Conservation (phyloP, 2,329 filamentous ascomycete genomes). For the Exutisphaerella laricina region DNA sequence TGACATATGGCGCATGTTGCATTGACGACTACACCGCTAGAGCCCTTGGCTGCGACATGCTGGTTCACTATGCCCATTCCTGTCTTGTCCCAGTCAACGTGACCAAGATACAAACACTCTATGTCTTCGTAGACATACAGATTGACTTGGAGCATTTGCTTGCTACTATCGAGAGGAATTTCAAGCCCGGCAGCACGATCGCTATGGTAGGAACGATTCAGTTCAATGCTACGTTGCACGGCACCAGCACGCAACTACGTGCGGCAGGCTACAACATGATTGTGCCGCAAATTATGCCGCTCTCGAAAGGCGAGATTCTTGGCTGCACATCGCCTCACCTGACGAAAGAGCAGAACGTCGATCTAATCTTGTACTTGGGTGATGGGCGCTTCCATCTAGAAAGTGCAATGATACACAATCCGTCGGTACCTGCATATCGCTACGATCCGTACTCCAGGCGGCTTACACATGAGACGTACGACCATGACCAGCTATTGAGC, state of each 20-base stretch:
- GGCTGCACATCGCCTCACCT: constrained; percentile 90
- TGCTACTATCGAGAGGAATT: constrained; percentile 82
- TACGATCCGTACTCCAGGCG: constrained; percentile 96
- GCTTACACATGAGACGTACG: constrained; percentile 85
- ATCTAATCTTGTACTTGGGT: constrained; percentile 81
- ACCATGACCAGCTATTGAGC: constrained; percentile 82
- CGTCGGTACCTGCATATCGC: constrained; percentile 79
- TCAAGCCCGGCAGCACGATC: constrained; percentile 75
- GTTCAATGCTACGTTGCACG: constrained; percentile 96
- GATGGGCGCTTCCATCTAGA: constrained; percentile 95
- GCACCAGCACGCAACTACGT: constrained; percentile 69
- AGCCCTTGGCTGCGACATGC: constrained; percentile 84
- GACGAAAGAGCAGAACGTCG: constrained; percentile 51
- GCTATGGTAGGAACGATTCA: constrained; percentile 96
- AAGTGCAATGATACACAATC: constrained; percentile 99
- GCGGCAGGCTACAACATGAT: constrained; percentile 77
- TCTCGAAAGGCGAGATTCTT: constrained; percentile 92
- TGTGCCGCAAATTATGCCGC: constrained; percentile 84
- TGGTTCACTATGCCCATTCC: constrained; percentile 96
- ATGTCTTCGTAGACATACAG: constrained; percentile 96
- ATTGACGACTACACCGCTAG: constrained; percentile 97
- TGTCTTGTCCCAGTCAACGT: constrained; percentile 95
- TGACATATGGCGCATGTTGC: constrained; percentile 97
- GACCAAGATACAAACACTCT: constrained; percentile 93
- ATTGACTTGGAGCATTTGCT: constrained; percentile 88